Evolutionary conservation across 768 basidiomycete species (phyloP).

Genomic region (Lactarius hatsudake): DNA sequence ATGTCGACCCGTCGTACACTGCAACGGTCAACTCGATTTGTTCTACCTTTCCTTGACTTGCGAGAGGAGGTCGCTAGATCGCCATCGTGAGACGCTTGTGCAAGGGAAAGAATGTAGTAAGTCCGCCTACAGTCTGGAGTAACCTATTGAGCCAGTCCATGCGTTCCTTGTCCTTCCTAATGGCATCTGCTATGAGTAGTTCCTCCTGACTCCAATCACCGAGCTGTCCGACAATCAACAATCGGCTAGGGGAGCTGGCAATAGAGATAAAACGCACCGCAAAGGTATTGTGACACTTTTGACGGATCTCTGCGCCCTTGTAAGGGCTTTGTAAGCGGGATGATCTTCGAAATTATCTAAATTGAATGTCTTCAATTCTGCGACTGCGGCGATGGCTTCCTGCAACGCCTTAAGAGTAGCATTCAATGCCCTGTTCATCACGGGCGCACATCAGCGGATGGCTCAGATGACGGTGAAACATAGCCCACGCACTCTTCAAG

Average conservation of each 20-base stretch:
- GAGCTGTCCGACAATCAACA: background rate
- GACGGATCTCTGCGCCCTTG: background rate
- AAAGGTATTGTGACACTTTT: conserved; percentile 12
- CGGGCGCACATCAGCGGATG: background rate
- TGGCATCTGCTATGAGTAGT: background rate
- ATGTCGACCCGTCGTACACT: background rate
- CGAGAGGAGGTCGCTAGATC: conserved; percentile 5
- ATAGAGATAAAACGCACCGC: conserved; percentile 2
- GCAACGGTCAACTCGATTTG: conserved; percentile 7
- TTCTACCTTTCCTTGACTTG: background rate
- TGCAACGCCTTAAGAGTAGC: conserved; percentile 8
- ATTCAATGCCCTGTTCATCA: conserved; percentile 13
- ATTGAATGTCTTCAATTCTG: conserved; percentile 17
- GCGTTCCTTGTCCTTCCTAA: conserved; percentile 10
- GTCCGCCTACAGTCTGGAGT: conserved; percentile 6
- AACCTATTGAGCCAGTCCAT: conserved; percentile 14
- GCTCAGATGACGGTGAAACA: background rate
- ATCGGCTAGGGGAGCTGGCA: background rate
- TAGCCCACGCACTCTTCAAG: conserved; percentile 18
- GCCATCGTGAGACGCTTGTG: background rate
- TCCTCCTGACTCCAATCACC: background rate
- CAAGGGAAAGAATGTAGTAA: background rate
- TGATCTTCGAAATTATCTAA: conserved; percentile 11
- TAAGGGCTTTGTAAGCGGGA: conserved; percentile 6
- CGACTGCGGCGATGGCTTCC: conserved; percentile 8